Conservation (phyloP, 2,329 filamentous ascomycete species). For the Aureobasidium zeae region DNA sequence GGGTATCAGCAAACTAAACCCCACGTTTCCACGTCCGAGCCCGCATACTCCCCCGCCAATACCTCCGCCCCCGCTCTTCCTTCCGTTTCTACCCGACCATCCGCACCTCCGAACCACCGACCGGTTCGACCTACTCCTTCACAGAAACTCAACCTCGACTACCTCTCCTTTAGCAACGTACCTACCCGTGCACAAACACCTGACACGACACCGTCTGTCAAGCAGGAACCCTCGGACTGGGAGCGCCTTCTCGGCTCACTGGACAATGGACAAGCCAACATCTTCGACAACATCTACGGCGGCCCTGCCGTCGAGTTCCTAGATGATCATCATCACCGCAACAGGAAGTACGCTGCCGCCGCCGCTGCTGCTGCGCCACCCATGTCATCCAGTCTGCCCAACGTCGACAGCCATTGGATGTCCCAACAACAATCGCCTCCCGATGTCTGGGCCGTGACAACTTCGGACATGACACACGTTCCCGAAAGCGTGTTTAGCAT, state of each 20-base stretch:
- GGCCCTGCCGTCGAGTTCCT: constrained; percentile 44
- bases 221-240: constrained; percentile 54
- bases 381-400: constrained; percentile 1
- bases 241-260: constrained; percentile 71
- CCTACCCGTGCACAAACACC: constrained; percentile 20
- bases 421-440: constrained; percentile 21
- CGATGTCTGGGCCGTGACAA: constrained; percentile 24
- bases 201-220: constrained; percentile 21
- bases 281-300: constrained; percentile 77
- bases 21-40: constrained; percentile 38
- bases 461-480: constrained; percentile 19
- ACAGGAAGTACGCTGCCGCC: background rate
- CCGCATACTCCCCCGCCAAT: constrained; percentile 36
- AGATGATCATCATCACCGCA: constrained; percentile 16
- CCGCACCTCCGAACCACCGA: constrained; percentile 24
- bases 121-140: background rate
- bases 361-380: too few relatives aligned
- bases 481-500: constrained; percentile 51
- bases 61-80: constrained; percentile 24
- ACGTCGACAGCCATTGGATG: constrained; percentile 9
- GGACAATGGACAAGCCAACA: constrained; percentile 69
- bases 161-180: constrained; percentile 36
- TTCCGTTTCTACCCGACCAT: constrained; percentile 21
- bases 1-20: constrained; percentile 40
- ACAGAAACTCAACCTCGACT: constrained; percentile 35